Evolutionary conservation across 108 stramenopile species (phyloP), one percentile per base, ranked within the genome.

Genomic region (Nannochloropsis gaditana): DNA sequence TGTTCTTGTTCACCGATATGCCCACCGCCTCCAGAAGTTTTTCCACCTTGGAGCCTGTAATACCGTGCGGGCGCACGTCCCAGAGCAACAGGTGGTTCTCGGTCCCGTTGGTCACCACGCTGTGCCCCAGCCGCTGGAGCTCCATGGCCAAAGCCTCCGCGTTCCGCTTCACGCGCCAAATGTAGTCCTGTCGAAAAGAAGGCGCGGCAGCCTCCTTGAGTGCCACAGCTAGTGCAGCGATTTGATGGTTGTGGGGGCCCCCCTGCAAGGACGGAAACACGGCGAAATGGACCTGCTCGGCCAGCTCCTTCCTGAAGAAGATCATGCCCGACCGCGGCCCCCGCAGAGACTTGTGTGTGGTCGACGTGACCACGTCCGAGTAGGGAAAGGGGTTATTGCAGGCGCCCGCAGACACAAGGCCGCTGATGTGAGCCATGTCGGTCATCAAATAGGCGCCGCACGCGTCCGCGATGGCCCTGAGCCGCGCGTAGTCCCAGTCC

Each of bases 391-490:
- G 98, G 15, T 94, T 94, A 9, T 98, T 98, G 81, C 99, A 95
- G 47, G 95, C 96, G 79, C 94, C 93, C 11, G 97, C 96, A 9
- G 97, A 91, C 81, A 99, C 94, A 45, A 99, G 93, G 45, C 99
- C 99, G 9, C 94, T 95, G 92, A 99, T 98, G 94, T 99, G 99
- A 41, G 99, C 99, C 99, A 99, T 99, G 89, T 99, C 99, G 6
- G 97, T 91, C 87, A 99, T 85, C 84, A 99, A 93, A 84, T 95
- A 96, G 21, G 99, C 97, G 21, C 89, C 89, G 41, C 89, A 86
- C 8, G 42, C 83, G 44, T 91, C 91, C 15, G 91, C 91, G 50
- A 91, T 91, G 84, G 94, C 84, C 44, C 95, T 95, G 86, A 99
- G 96, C 81, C 97, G 95, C 86, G 97, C 96, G 88, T 99, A 99